These are phyloP conservation scores for Xylariaceae sp. DNA, from an alignment of 2,329 filamentous ascomycete genomes.

Conservation along the genomic window DNA sequence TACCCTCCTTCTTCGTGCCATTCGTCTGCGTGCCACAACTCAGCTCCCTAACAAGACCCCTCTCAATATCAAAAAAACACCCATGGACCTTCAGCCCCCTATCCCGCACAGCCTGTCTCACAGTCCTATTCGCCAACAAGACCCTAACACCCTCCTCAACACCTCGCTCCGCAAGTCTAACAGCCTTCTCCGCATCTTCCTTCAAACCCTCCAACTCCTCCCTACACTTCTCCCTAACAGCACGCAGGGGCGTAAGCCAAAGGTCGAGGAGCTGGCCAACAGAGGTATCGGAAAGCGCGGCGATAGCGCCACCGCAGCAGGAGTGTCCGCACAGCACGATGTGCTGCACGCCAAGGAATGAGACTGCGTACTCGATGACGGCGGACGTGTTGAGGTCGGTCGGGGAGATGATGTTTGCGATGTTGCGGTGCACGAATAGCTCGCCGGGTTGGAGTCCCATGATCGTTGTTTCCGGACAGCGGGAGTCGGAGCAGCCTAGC, in stretches of 20 bases:
- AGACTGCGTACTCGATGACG: constrained; percentile 77
- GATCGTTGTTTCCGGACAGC: constrained; percentile 78
- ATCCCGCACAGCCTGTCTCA: constrained; percentile 67
- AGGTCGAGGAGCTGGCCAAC: constrained; percentile 53
- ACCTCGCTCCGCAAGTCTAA: constrained; percentile 72
- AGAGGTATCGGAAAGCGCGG: constrained; percentile 46
- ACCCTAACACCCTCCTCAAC: constrained; percentile 65
- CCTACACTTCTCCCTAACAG: constrained; percentile 42
- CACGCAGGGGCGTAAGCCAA: constrained; percentile 51
- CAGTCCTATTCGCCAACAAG: constrained; percentile 63
- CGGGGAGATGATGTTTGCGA: constrained; percentile 75
- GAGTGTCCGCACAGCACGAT: constrained; percentile 69
- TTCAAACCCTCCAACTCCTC: constrained; percentile 52
- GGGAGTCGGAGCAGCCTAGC: constrained; percentile 84
- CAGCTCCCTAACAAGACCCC: constrained; percentile 47
- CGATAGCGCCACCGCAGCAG: constrained; percentile 62
- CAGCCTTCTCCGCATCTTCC: constrained; percentile 51
- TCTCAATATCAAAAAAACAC: constrained; percentile 64
- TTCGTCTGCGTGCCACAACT: constrained; percentile 37
- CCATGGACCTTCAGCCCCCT: constrained; percentile 72
- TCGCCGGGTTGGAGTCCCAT: constrained; percentile 76
- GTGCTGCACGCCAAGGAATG: constrained; percentile 66
- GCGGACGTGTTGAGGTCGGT: constrained; percentile 71
- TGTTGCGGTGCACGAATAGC: constrained; percentile 86
- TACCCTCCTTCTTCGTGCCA: neutral